phyloP scores from a whole-genome alignment of 2,329 filamentous ascomycete genomes.

The Colletotrichum sp. region DNA sequence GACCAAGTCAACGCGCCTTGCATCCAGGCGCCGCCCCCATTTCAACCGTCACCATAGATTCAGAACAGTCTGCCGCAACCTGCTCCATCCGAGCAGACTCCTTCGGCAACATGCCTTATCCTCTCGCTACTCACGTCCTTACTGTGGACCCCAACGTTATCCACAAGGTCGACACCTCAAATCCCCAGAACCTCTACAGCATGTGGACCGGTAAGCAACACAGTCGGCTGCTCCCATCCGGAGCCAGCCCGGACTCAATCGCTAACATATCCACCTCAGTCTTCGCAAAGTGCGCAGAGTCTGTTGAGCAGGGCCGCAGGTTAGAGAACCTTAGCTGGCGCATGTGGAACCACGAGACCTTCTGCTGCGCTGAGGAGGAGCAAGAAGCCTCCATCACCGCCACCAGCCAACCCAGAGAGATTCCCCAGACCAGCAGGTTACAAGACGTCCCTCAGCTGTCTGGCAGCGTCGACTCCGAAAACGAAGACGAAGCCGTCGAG shows the following conservation, averaged over 20 bases:
- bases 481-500: slow-evolving; percentile 70
- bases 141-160: slow-evolving; percentile 92
- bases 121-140: slow-evolving; percentile 83
- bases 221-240: not conserved
- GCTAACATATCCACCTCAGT: slow-evolving; percentile 55
- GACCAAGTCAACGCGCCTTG: not conserved
- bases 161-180: slow-evolving; percentile 92
- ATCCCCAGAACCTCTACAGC: slow-evolving; percentile 91
- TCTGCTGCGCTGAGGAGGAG: slow-evolving; percentile 76
- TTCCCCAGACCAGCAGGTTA: slow-evolving; percentile 44
- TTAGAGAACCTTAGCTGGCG: slow-evolving; percentile 97
- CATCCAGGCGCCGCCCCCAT: slow-evolving; percentile 22
- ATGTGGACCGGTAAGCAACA: slow-evolving; percentile 87
- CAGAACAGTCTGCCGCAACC: slow-evolving; percentile 21
- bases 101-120: slow-evolving; percentile 74
- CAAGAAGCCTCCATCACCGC: slow-evolving; percentile 49
- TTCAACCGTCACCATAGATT: slow-evolving; percentile 23
- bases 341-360: slow-evolving; percentile 91
- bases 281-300: slow-evolving; percentile 92
- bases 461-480: slow-evolving; percentile 76
- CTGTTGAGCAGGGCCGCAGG: slow-evolving; percentile 88
- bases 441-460: slow-evolving; percentile 74
- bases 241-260: slow-evolving; percentile 27
- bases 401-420: slow-evolving; percentile 54
- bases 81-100: slow-evolving; percentile 43